Percentiles rank a stretch among this genome's conserved stretches.
Evolutionary conservation across 1,139 yeast species (phyloP).

Genomic region (Zygosaccharomyces sapae): DNA sequence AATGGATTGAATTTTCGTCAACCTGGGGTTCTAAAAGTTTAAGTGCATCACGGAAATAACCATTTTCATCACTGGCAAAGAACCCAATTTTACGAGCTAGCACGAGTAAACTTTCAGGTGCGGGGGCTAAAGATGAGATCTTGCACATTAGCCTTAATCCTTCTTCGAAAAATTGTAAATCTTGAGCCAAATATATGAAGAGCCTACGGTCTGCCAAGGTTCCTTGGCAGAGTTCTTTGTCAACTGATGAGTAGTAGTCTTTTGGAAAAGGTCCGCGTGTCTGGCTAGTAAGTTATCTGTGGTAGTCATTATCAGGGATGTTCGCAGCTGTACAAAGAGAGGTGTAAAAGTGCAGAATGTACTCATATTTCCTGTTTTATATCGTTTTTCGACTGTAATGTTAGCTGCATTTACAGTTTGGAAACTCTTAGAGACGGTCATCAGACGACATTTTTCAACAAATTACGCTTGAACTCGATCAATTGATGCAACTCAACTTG

Average conservation of each 20-base stretch:
- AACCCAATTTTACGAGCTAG: slow-evolving; percentile 52
- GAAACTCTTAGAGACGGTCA: slow-evolving; percentile 5
- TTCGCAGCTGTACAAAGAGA: too few species aligned
- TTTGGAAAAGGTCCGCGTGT: slow-evolving; percentile 29
- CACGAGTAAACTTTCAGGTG: slow-evolving; percentile 38
- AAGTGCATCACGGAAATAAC: slow-evolving; percentile 43
- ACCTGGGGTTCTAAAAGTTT: slow-evolving; percentile 31
- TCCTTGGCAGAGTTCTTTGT: slow-evolving; percentile 49
- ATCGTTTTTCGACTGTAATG: too few species aligned
- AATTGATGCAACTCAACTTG: slow-evolving; percentile 15
- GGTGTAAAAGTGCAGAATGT: too few species aligned
- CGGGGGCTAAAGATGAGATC: slow-evolving; percentile 44
- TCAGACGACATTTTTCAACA: slow-evolving; percentile 19
- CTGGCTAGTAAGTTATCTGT: slow-evolving; percentile 28
- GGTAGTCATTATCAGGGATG: slow-evolving; percentile 19
- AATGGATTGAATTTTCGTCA: slow-evolving; percentile 21
- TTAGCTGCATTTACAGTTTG: too few species aligned
- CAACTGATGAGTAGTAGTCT: slow-evolving; percentile 43
- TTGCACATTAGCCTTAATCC: slow-evolving; percentile 46
- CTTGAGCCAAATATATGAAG: slow-evolving; percentile 47
- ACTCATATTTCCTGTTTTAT: too few species aligned
- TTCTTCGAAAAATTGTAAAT: slow-evolving; percentile 44
- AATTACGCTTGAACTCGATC: slow-evolving; percentile 13
- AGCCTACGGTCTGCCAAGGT: slow-evolving; percentile 42
- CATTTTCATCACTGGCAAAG: slow-evolving; percentile 46